Evolutionary conservation across 306 rosid species (phyloP).

Genomic region (Hippophae tibetana): DNA sequence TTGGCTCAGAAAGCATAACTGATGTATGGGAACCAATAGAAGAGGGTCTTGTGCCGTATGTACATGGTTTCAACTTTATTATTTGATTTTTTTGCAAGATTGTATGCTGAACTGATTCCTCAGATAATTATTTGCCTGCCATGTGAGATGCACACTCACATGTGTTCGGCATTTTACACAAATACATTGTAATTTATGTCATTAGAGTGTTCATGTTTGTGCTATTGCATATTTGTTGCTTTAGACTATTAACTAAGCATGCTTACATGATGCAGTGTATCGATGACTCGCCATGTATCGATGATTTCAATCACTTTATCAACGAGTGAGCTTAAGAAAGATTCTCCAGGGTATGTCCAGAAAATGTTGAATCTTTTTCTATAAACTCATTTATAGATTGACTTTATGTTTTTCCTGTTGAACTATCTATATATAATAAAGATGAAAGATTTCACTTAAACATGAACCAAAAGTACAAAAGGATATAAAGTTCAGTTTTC

Average conservation of each 20-base stretch:
- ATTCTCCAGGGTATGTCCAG: conserved; percentile 74
- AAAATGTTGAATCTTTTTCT: conserved; percentile 2
- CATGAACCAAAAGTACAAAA: no score
- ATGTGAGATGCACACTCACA: no score
- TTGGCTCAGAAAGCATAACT: conserved; percentile 92
- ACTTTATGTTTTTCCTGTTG: not conserved
- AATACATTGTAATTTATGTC: no score
- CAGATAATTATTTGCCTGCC: not conserved
- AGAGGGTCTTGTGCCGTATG: conserved; percentile 98
- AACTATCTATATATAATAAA: not conserved
- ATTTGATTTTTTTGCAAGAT: not conserved
- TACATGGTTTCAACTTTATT: conserved; percentile 5
- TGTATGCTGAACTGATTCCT: not conserved
- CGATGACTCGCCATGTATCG: conserved; percentile 97
- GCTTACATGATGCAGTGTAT: conserved; percentile 60
- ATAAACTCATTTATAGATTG: not conserved
- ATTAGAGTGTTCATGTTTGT: not conserved
- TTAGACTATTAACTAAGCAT: conserved; percentile 8
- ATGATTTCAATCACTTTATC: conserved; percentile 88
- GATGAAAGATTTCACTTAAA: not conserved
- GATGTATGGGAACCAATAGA: conserved; percentile 98
- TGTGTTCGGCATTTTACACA: no score
- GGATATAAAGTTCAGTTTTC: no score
- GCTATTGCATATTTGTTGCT: not conserved
- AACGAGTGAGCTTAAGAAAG: conserved; percentile 53